These are phyloP conservation scores for Stellera chamaejasme DNA, from an alignment of 345 rosid genomes.

Conservation along the genomic window DNA sequence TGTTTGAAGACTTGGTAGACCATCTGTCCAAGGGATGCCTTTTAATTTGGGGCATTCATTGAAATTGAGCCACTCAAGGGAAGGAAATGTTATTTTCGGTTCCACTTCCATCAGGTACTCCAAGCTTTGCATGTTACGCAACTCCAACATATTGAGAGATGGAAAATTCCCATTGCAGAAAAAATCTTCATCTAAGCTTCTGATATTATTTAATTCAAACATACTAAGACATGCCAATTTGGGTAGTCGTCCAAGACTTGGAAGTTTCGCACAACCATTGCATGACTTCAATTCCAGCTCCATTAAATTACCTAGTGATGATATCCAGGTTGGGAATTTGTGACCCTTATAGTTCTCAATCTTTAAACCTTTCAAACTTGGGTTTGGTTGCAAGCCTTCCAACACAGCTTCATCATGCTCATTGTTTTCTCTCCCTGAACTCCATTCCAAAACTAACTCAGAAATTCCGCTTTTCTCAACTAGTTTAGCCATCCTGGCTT, in stretches of 20 bases:
- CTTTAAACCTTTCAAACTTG: not conserved
- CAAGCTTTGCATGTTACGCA: no score
- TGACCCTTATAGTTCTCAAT: slow-evolving; percentile 6
- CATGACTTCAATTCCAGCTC: not conserved
- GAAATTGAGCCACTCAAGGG: no score
- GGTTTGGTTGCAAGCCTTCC: slow-evolving; percentile 14
- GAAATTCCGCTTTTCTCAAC: not conserved
- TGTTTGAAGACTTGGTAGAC: no score
- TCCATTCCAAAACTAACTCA: not conserved
- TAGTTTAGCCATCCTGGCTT: slow-evolving; percentile 15
- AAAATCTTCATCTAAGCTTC: slow-evolving; percentile 1
- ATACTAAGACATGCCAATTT: slow-evolving; percentile 3
- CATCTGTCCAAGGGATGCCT: no score
- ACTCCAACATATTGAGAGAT: no score
- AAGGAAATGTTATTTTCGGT: no score
- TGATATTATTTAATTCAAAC: not conserved
- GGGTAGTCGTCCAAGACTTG: slow-evolving; percentile 12
- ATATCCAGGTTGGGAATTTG: not conserved
- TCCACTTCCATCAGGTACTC: no score
- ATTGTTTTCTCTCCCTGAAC: not conserved
- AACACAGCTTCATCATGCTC: slow-evolving; percentile 13
- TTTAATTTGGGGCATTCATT: no score
- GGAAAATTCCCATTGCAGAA: not conserved
- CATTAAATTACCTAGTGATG: slow-evolving; percentile 1
- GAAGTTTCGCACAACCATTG: slow-evolving; percentile 2